A percentile compares a stretch with the other conserved stretches of the same genome.
These are phyloP conservation scores for Scopulariopsis brevicaulis DNA, from an alignment of 2,329 filamentous ascomycete species.

Conservation along the genomic window DNA sequence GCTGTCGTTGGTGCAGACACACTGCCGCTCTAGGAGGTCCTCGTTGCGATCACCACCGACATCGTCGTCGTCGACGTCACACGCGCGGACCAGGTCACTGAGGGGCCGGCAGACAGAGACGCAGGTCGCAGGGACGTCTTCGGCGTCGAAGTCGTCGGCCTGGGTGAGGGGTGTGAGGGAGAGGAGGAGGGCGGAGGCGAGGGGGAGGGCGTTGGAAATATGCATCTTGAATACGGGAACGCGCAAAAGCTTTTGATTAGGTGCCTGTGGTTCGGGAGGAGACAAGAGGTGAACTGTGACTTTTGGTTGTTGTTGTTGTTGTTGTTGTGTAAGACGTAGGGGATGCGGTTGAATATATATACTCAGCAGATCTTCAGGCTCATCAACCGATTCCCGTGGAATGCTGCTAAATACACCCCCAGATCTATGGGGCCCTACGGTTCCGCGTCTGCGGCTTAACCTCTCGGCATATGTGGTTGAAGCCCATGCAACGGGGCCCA, in stretches of 20 bases:
- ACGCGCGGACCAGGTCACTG: constrained; percentile 7
- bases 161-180: constrained; percentile 6
- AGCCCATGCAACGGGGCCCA: background rate
- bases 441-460: background rate
- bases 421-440: background rate
- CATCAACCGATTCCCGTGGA: background rate
- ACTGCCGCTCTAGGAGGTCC: constrained; percentile 16
- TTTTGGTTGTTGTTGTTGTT: background rate
- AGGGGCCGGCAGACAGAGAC: constrained; percentile 9
- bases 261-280: background rate
- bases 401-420: background rate
- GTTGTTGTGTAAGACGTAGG: background rate
- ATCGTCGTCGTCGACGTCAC: constrained; percentile 10
- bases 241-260: background rate
- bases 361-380: background rate
- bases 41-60: constrained; percentile 9
- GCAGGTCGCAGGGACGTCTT: constrained; percentile 11
- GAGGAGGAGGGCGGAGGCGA: background rate
- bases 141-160: constrained; percentile 8
- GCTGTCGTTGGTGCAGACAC: constrained; percentile 24
- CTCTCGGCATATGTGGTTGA: background rate
- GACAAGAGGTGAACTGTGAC: background rate
- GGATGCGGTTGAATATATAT: background rate
- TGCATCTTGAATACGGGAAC: background rate
- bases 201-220: constrained; percentile 5